phyloP scores from a whole-genome alignment of 176 grass and related monocot genomes.

The Zizania latifolia region DNA sequence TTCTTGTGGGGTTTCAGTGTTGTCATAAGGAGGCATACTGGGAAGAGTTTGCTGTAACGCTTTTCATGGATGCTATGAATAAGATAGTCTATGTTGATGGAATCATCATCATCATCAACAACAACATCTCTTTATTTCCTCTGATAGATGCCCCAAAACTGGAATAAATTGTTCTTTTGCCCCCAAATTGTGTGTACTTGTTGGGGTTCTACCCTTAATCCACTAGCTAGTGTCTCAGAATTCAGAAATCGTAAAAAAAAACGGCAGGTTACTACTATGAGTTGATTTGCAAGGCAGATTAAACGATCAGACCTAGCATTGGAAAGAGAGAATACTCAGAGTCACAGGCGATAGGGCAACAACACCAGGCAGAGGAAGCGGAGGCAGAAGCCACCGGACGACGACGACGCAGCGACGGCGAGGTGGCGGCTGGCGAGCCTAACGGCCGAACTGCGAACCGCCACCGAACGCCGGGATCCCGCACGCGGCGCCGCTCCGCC shows the following conservation, averaged over 20 bases:
- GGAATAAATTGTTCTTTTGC: too few relatives aligned
- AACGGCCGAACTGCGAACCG: neutral
- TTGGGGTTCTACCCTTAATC: neutral
- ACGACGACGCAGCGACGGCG: neutral
- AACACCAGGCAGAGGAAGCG: neutral
- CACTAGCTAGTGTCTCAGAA: neutral
- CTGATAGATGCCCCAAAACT: neutral
- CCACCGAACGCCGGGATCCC: too few relatives aligned
- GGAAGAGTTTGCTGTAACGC: neutral
- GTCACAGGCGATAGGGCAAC: neutral
- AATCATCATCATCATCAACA: neutral
- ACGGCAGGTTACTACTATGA: neutral
- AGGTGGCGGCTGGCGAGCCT: too few relatives aligned
- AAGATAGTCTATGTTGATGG: too few relatives aligned
- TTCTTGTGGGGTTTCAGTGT: neutral
- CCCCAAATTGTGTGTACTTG: neutral
- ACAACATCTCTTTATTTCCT: neutral
- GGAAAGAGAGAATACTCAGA: neutral
- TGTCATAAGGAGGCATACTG: neutral
- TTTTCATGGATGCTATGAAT: conserved; percentile 5
- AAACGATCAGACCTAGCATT: too few relatives aligned
- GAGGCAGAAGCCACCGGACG: neutral
- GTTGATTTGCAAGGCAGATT: neutral
- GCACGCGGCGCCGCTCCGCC: too few relatives aligned
- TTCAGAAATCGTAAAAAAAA: neutral